Percentiles rank a stretch among this genome's conserved stretches.
These are phyloP conservation scores for Tuber melanosporum DNA, from an alignment of 495 filamentous ascomycete species.

Conservation along the genomic window DNA sequence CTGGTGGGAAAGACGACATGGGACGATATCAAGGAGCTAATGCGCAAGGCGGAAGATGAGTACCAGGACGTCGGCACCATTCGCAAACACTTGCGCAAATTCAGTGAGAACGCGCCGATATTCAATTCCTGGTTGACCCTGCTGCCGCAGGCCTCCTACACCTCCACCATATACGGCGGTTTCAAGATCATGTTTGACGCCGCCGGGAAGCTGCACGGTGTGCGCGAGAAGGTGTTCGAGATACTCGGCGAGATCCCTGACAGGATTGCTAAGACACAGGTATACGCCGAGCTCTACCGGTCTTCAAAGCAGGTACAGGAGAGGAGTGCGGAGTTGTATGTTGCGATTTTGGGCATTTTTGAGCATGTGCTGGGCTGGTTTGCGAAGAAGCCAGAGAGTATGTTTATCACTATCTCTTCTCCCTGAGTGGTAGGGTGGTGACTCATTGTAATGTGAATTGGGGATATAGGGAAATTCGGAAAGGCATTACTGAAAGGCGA, in stretches of 20 bases:
- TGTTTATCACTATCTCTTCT: not conserved
- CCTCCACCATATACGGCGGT: not conserved
- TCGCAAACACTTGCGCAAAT: not conserved
- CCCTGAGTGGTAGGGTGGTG: not conserved
- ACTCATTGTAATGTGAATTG: not conserved
- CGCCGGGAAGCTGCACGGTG: not conserved
- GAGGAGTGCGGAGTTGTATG: not conserved
- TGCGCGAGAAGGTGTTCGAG: not conserved
- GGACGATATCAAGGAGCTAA: not conserved
- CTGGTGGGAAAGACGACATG: not conserved
- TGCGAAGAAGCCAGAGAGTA: not conserved
- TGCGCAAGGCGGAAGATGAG: not conserved
- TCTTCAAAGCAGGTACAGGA: not conserved
- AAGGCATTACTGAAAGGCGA: not conserved
- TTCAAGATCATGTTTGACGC: not conserved
- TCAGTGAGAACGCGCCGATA: not conserved
- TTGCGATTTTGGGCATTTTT: not conserved
- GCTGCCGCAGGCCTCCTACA: not conserved
- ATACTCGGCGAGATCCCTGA: not conserved
- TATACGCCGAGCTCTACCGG: not conserved
- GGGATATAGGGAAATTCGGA: not conserved
- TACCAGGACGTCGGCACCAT: not conserved
- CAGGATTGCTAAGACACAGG: not conserved
- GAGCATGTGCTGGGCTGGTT: not conserved
- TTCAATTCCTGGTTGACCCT: not conserved